phyloP scores from a whole-genome alignment of 371 early-diverging fungal genomes.

The Dichotomocladium elegans region DNA sequence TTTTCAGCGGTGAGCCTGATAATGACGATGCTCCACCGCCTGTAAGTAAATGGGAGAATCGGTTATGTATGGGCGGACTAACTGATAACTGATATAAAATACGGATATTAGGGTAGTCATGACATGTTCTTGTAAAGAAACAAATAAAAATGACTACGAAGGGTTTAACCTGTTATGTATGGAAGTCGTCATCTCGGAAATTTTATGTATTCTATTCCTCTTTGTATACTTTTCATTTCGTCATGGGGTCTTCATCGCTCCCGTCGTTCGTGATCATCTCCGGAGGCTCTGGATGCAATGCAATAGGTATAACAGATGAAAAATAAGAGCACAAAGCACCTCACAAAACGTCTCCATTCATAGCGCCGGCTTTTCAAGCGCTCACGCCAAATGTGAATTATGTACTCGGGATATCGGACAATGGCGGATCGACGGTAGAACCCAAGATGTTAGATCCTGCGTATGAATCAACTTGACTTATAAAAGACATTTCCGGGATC shows the following conservation, averaged over 20 bases:
- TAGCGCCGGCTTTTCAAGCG: slow-evolving; percentile 32
- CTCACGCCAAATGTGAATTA: slow-evolving; percentile 57
- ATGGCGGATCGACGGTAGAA: slow-evolving; percentile 48
- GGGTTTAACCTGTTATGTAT: no score
- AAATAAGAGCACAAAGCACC: background rate
- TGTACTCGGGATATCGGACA: slow-evolving; percentile 59
- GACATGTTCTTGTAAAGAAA: slow-evolving; percentile 62
- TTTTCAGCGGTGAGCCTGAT: slow-evolving; percentile 70
- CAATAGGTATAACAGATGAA: slow-evolving; percentile 24
- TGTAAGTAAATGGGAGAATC: no score
- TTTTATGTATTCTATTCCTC: background rate
- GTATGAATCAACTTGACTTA: no score
- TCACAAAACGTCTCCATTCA: background rate
- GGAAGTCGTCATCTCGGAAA: no score
- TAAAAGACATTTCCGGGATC: no score
- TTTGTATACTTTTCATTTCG: background rate
- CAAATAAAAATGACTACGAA: background rate
- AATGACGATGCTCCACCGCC: slow-evolving; percentile 77
- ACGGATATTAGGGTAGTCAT: slow-evolving; percentile 47
- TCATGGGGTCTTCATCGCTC: background rate
- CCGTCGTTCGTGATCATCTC: slow-evolving; percentile 50
- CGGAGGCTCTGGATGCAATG: slow-evolving; percentile 66
- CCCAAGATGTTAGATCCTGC: background rate
- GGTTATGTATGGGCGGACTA: no score
- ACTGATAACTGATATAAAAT: no score